Percentiles rank a stretch among this genome's conserved stretches.
These are phyloP conservation scores for Candida sithepensis DNA, from an alignment of 805 yeast species.

Conservation along the genomic window DNA sequence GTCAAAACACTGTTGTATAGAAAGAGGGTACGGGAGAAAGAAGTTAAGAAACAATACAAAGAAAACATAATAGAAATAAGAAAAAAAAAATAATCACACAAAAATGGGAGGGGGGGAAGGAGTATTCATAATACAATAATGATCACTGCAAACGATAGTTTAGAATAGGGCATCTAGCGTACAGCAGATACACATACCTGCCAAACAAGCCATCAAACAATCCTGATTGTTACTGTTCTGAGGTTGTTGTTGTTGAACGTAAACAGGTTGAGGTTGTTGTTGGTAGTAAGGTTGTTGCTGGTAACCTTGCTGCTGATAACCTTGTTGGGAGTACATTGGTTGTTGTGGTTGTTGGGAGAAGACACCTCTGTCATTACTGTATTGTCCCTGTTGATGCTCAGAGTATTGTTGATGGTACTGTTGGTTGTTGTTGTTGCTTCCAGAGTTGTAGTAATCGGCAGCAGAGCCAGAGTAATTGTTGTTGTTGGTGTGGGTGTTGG, in stretches of 20 bases:
- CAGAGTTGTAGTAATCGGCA: not conserved
- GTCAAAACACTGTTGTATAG: too few species aligned
- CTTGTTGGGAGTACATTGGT: slow-evolving; percentile 1
- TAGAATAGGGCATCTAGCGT: slow-evolving; percentile 49
- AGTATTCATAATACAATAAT: not conserved
- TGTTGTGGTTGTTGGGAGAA: slow-evolving; percentile 33
- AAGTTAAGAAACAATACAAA: too few species aligned
- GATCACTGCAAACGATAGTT: slow-evolving; percentile 1
- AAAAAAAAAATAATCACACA: not conserved
- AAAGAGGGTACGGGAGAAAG: too few species aligned
- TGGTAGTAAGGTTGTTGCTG: slow-evolving; percentile 28
- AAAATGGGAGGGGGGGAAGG: too few species aligned
- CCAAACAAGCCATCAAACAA: slow-evolving; percentile 52
- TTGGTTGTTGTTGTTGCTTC: not conserved
- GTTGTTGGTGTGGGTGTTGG: not conserved
- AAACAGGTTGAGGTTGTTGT: slow-evolving; percentile 48
- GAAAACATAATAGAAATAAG: too few species aligned
- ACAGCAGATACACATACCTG: slow-evolving; percentile 54
- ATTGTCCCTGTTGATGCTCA: too few species aligned
- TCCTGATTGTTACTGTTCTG: slow-evolving; percentile 30
- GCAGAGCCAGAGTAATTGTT: not conserved
- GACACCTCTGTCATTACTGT: not conserved
- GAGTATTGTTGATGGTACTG: not conserved
- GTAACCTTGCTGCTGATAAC: slow-evolving; percentile 20
- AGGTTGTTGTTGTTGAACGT: slow-evolving; percentile 51